Evolutionary conservation across 352 stramenopile genomes (phyloP).

Genomic region (Aphanomyces astaci): DNA sequence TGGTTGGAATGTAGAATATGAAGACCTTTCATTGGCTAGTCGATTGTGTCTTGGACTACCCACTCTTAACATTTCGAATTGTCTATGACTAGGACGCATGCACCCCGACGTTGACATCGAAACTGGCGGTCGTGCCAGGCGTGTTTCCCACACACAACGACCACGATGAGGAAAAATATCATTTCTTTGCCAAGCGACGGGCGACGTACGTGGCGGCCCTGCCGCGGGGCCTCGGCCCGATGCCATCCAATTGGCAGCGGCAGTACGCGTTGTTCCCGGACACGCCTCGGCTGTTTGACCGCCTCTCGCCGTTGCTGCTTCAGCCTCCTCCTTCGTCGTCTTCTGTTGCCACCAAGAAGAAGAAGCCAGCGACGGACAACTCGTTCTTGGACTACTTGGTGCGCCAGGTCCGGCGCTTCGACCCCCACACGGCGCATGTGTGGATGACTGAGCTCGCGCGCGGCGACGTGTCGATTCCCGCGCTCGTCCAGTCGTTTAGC

Average conservation of each 20-base stretch:
- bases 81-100: constrained; percentile 39
- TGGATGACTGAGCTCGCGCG: constrained; percentile 75
- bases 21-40: too few relatives aligned
- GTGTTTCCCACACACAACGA: constrained; percentile 68
- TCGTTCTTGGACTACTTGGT: constrained; percentile 76
- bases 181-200: constrained; percentile 58
- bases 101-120: constrained; percentile 61
- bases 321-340: neutral
- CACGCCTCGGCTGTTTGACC: constrained; percentile 68
- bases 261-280: constrained; percentile 82
- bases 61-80: neutral
- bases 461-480: constrained; percentile 48
- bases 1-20: too few relatives aligned
- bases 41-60: too few relatives aligned
- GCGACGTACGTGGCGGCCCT: constrained; percentile 68
- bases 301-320: constrained; percentile 29
- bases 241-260: constrained; percentile 54
- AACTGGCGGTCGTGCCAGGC: constrained; percentile 46
- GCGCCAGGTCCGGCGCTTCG: constrained; percentile 66
- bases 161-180: constrained; percentile 77
- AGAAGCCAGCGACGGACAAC: neutral
- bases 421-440: constrained; percentile 64
- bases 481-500: constrained; percentile 66
- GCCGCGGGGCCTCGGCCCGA: constrained; percentile 59
- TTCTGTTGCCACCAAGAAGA: neutral